These are phyloP conservation scores for Cucumis melo DNA, from an alignment of 306 rosid genomes.

Conservation along the genomic window DNA sequence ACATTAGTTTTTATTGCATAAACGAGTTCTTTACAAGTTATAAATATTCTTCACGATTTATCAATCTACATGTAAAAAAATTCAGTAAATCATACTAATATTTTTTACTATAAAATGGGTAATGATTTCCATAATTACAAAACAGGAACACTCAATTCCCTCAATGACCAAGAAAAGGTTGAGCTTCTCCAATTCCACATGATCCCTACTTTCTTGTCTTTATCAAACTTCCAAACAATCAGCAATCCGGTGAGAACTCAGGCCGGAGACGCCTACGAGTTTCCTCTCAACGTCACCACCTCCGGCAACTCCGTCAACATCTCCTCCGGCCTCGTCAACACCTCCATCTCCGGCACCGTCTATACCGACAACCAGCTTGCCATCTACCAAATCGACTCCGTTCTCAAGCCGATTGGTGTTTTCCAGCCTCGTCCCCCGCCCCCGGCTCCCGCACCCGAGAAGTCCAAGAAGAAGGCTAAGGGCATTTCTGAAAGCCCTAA, in stretches of 20 bases:
- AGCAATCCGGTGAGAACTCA: slow-evolving; percentile 64
- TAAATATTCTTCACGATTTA: too few species aligned
- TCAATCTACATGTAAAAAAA: too few species aligned
- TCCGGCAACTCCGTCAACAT: slow-evolving; percentile 50
- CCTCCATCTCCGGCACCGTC: slow-evolving; percentile 46
- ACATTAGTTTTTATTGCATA: too few species aligned
- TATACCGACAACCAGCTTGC: slow-evolving; percentile 52
- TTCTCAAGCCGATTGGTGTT: slow-evolving; percentile 45
- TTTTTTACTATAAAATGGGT: too few species aligned
- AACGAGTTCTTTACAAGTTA: too few species aligned
- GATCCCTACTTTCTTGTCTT: slow-evolving; percentile 30
- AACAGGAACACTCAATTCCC: slow-evolving; percentile 47
- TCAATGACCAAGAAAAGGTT: slow-evolving; percentile 41
- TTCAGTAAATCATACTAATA: too few species aligned
- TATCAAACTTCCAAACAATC: slow-evolving; percentile 45
- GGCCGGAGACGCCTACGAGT: slow-evolving; percentile 43
- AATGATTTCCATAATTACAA: not conserved
- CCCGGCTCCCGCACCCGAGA: slow-evolving; percentile 36
- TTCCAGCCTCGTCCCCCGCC: slow-evolving; percentile 25
- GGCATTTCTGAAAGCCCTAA: not conserved
- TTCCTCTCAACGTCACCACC: slow-evolving; percentile 47
- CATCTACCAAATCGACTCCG: slow-evolving; percentile 50
- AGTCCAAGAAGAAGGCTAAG: slow-evolving; percentile 16
- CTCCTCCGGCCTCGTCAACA: slow-evolving; percentile 48
- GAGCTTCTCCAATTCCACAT: slow-evolving; percentile 58